phyloP scores from a whole-genome alignment of 1,284 basidiomycete species.

The Tilletiopsis washingtonensis region DNA sequence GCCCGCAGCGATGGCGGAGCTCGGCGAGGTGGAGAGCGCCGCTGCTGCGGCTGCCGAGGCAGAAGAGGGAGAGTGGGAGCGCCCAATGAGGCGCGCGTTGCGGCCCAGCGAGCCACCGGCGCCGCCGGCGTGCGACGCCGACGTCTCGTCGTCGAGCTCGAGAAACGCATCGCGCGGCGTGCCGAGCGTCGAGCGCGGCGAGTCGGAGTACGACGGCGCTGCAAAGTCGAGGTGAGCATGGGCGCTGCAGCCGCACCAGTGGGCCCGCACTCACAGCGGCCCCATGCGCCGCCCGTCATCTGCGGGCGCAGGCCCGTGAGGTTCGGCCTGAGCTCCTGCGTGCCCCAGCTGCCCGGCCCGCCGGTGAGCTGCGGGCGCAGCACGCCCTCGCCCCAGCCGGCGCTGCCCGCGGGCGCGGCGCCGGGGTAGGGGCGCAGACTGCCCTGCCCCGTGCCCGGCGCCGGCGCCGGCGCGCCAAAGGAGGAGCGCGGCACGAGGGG shows the following conservation, averaged over 20 bases:
- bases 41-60: no score
- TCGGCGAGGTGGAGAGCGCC: no score
- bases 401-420: constrained; percentile 20
- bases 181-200: constrained; percentile 8
- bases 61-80: no score
- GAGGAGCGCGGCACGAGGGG: constrained; percentile 33
- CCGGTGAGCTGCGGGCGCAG: constrained; percentile 39
- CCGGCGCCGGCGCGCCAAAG: constrained; percentile 37
- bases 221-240: neutral
- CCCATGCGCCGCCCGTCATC: constrained; percentile 19
- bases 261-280: neutral
- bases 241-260: neutral
- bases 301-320: constrained; percentile 22
- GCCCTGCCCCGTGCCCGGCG: constrained; percentile 15
- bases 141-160: constrained; percentile 29
- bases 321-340: constrained; percentile 7
- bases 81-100: no score
- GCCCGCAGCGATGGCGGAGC: no score
- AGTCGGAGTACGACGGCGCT: neutral
- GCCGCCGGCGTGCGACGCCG: no score
- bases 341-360: constrained; percentile 33
- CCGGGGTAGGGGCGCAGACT: constrained; percentile 24
- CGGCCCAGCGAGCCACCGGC: no score
- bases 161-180: constrained; percentile 28
- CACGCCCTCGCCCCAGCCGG: constrained; percentile 32